Evolutionary conservation across 345 rosid species (phyloP).

Genomic region (Linum tenue): DNA sequence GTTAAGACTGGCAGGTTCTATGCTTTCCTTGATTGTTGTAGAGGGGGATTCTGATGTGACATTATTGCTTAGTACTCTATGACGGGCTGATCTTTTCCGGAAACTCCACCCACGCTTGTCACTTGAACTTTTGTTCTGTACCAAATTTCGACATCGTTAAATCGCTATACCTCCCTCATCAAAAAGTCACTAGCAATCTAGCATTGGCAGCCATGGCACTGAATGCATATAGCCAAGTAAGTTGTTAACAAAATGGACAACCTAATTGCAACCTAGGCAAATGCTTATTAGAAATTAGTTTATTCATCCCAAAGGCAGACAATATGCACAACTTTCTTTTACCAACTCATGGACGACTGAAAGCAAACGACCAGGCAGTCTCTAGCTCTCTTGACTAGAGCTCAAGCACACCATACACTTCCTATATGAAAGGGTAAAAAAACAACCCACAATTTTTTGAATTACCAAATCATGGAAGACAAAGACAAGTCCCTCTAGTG

Average conservation of each 20-base stretch:
- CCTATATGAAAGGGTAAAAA: too few relatives aligned
- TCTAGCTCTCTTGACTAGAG: background rate
- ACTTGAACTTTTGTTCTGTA: constrained; percentile 37
- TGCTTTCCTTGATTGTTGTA: constrained; percentile 31
- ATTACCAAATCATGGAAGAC: background rate
- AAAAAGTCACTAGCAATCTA: background rate
- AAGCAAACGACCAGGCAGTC: background rate
- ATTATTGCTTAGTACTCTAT: constrained; percentile 55
- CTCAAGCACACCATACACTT: background rate
- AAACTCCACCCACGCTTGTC: constrained; percentile 65
- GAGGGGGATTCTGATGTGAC: constrained; percentile 35
- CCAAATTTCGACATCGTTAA: constrained; percentile 14
- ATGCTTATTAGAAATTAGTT: background rate
- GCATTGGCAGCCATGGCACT: background rate
- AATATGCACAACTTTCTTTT: too few relatives aligned
- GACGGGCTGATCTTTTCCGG: constrained; percentile 55
- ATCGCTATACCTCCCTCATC: background rate
- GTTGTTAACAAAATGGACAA: background rate
- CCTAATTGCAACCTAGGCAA: background rate
- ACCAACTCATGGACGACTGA: background rate
- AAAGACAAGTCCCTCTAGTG: too few relatives aligned
- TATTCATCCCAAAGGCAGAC: background rate
- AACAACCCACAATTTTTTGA: background rate
- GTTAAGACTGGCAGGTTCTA: constrained; percentile 28
- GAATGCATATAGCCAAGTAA: background rate